Percentiles rank a stretch among this genome's conserved stretches.
These are phyloP conservation scores for Cryptosporidium meleagridis DNA, from an alignment of 169 alveolate genomes.

Conservation along the genomic window DNA sequence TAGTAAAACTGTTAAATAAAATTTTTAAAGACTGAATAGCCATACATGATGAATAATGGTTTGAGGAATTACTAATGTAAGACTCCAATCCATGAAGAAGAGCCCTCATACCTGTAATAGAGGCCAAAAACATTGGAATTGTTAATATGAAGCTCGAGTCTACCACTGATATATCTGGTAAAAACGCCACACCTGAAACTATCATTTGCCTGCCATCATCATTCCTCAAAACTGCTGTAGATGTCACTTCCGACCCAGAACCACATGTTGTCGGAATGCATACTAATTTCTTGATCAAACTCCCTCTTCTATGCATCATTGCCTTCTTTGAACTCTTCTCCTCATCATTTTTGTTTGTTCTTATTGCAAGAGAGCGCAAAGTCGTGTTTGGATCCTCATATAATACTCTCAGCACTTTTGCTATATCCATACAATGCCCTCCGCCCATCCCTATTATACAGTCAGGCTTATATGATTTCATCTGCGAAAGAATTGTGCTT, in stretches of 20 bases:
- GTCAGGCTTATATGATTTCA: constrained; percentile 55
- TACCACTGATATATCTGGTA: constrained; percentile 60
- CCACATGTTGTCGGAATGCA: constrained; percentile 75
- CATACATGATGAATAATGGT: constrained; percentile 45
- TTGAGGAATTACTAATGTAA: constrained; percentile 29
- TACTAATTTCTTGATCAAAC: constrained; percentile 37
- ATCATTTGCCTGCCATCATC: constrained; percentile 61
- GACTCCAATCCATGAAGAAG: constrained; percentile 65
- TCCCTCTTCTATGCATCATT: constrained; percentile 49
- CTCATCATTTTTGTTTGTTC: constrained; percentile 6
- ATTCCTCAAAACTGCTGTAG: constrained; percentile 67
- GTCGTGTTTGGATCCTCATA: constrained; percentile 64
- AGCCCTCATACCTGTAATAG: constrained; percentile 68
- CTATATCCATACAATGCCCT: constrained; percentile 72
- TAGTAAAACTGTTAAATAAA: background rate
- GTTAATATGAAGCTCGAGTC: constrained; percentile 47
- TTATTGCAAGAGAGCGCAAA: constrained; percentile 49
- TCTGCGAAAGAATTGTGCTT: constrained; percentile 31
- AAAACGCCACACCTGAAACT: constrained; percentile 68
- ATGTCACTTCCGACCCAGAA: constrained; percentile 62
- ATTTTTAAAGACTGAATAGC: constrained; percentile 20
- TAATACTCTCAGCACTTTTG: constrained; percentile 46
- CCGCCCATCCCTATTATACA: constrained; percentile 71
- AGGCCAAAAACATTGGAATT: constrained; percentile 54
- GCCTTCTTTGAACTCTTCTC: constrained; percentile 13